These are phyloP conservation scores for Mycena sanguinolenta DNA, from an alignment of 768 basidiomycete species.

Conservation along the genomic window DNA sequence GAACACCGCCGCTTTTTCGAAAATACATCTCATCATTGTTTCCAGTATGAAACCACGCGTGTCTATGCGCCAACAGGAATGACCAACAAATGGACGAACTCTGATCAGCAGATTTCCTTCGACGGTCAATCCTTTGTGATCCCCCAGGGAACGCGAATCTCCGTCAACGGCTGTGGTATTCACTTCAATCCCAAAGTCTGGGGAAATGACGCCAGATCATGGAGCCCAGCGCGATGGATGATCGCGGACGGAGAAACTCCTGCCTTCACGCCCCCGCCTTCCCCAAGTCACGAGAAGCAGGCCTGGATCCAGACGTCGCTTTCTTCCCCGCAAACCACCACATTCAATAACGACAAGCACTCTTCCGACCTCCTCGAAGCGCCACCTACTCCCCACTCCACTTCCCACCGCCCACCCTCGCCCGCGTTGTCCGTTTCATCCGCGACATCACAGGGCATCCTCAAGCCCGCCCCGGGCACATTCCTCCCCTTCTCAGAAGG, in stretches of 20 bases:
- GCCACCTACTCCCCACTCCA: background rate
- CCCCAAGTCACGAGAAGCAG: background rate
- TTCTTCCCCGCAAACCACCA: background rate
- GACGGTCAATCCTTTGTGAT: conserved; percentile 10
- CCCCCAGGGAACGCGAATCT: conserved; percentile 20
- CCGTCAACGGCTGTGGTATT: conserved; percentile 12
- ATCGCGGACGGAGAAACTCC: background rate
- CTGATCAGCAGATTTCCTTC: background rate
- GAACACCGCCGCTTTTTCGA: background rate
- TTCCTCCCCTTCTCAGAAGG: conserved; percentile 35
- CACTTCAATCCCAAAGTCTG: conserved; percentile 24
- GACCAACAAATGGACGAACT: conserved; percentile 27
- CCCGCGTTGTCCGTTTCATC: background rate
- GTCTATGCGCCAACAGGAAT: conserved; percentile 28
- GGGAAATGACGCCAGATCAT: conserved; percentile 22
- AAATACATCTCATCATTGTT: background rate
- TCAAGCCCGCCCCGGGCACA: conserved; percentile 30
- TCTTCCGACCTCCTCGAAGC: background rate
- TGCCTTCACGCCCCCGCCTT: background rate
- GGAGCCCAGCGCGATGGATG: conserved; percentile 28
- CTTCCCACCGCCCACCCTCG: background rate
- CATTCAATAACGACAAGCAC: background rate
- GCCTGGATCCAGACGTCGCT: background rate
- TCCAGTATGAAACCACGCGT: conserved; percentile 25
- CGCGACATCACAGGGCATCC: background rate